A percentile compares a stretch with the other conserved stretches of the same genome.
Evolutionary conservation across 306 rosid genomes (phyloP).

Genomic region (Chamaecrista fasciculata): DNA sequence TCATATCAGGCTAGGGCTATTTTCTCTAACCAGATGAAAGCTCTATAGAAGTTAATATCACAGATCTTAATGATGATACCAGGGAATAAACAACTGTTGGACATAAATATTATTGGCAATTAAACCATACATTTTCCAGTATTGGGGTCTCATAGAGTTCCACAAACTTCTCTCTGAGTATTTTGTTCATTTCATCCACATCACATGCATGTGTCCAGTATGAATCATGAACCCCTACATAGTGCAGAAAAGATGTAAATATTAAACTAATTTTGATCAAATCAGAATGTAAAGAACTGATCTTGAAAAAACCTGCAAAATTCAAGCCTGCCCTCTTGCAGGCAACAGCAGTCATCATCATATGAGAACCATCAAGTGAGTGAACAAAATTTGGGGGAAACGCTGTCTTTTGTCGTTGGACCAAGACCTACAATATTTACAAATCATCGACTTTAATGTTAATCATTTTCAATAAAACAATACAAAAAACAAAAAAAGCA

Average conservation of each 20-base stretch:
- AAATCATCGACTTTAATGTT: not conserved
- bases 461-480: conserved; percentile 3
- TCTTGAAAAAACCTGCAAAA: conserved; percentile 74
- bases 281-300: conserved; percentile 6
- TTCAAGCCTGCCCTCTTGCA: conserved; percentile 71
- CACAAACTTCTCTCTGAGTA: conserved; percentile 81
- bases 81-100: not conserved
- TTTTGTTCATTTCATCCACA: conserved; percentile 78
- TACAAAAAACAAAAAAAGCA: not conserved
- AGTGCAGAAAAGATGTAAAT: conserved; percentile 18
- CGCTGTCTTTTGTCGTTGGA: conserved; percentile 78
- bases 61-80: conserved; percentile 1
- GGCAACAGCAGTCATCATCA: conserved; percentile 99
- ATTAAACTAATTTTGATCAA: not conserved
- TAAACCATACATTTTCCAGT: conserved; percentile 66
- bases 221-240: conserved; percentile 95
- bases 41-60: not conserved
- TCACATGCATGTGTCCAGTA: conserved; percentile 96
- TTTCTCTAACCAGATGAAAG: conserved; percentile 7
- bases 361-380: conserved; percentile 96
- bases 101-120: conserved; percentile 21
- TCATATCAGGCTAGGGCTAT: not conserved
- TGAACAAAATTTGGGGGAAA: conserved; percentile 98
- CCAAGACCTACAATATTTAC: conserved; percentile 55
- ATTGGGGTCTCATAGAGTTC: conserved; percentile 80